Percentiles rank a stretch among this genome's conserved stretches.
These are phyloP conservation scores for Ganoderma meredithae DNA, from an alignment of 1,284 basidiomycete species.

Conservation along the genomic window DNA sequence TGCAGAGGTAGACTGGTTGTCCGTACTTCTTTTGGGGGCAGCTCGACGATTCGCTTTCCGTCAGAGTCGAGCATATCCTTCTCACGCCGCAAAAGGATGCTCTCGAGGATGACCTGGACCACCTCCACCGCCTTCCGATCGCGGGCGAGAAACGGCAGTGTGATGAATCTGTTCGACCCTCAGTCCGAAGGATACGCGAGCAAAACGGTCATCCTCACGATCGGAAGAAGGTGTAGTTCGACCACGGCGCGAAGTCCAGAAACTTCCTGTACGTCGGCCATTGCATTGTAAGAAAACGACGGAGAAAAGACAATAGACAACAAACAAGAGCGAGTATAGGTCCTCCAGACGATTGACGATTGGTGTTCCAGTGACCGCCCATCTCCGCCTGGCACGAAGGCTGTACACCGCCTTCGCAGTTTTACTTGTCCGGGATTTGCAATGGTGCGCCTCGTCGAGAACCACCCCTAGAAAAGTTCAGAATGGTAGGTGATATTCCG, in stretches of 20 bases:
- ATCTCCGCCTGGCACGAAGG: conserved; percentile 80
- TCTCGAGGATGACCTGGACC: conserved; percentile 92
- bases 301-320: conserved; percentile 5
- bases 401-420: conserved; percentile 92
- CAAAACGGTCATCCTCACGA: conserved; percentile 57
- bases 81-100: conserved; percentile 89
- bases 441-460: conserved; percentile 93
- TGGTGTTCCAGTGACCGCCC: conserved; percentile 95
- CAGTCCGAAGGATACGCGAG: not conserved
- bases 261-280: conserved; percentile 70
- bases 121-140: conserved; percentile 93
- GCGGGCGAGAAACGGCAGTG: conserved; percentile 84
- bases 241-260: conserved; percentile 92
- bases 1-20: not conserved
- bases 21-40: conserved; percentile 84
- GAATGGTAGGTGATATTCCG: not conserved
- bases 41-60: conserved; percentile 88
- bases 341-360: conserved; percentile 97
- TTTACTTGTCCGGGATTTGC: conserved; percentile 91
- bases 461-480: conserved; percentile 52
- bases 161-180: conserved; percentile 72
- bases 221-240: conserved; percentile 86
- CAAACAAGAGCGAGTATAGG: conserved; percentile 86
- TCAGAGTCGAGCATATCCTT: conserved; percentile 93
- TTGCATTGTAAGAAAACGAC: conserved; percentile 3